phyloP scores from a whole-genome alignment of 164 flowering plant species.

The Malania oleifera region DNA sequence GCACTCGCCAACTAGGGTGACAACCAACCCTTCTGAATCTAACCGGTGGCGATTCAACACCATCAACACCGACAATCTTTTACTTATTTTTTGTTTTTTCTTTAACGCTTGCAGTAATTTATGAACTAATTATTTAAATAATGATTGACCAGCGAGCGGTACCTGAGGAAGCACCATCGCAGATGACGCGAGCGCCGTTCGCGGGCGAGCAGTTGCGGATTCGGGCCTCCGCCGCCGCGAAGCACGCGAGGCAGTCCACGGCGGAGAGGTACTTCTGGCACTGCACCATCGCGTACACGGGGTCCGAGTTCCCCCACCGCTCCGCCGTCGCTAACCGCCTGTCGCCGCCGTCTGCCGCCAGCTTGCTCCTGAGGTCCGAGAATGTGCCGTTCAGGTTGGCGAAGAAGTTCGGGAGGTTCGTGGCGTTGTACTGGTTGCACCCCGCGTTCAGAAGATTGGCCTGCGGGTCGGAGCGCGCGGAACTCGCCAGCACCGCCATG shows the following conservation, averaged over 20 bases:
- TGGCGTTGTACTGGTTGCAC: constrained; percentile 29
- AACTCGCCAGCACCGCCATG: constrained; percentile 4
- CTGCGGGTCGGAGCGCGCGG: constrained; percentile 17
- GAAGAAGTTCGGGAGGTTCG: constrained; percentile 12
- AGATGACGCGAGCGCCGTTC: constrained; percentile 36
- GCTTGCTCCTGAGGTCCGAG: constrained; percentile 12
- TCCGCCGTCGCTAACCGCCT: constrained; percentile 34
- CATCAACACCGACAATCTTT: no score
- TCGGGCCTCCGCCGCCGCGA: constrained; percentile 19
- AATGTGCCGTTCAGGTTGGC: constrained; percentile 23
- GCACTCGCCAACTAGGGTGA: no score
- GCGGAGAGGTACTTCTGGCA: constrained; percentile 39
- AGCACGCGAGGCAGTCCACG: constrained; percentile 38
- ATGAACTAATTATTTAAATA: no score
- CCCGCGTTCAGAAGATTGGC: constrained; percentile 19
- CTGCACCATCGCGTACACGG: constrained; percentile 38
- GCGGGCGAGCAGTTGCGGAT: constrained; percentile 39
- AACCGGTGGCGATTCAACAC: no score
- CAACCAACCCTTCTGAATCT: no score
- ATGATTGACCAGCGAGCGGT: no score
- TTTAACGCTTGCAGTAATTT: no score
- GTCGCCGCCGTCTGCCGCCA: constrained; percentile 6
- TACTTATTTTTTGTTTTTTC: no score
- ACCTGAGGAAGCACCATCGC: constrained; percentile 60
- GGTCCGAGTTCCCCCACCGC: constrained; percentile 19